Conservation (phyloP, 148 eudicot species). For the Heliosperma pusillum region DNA sequence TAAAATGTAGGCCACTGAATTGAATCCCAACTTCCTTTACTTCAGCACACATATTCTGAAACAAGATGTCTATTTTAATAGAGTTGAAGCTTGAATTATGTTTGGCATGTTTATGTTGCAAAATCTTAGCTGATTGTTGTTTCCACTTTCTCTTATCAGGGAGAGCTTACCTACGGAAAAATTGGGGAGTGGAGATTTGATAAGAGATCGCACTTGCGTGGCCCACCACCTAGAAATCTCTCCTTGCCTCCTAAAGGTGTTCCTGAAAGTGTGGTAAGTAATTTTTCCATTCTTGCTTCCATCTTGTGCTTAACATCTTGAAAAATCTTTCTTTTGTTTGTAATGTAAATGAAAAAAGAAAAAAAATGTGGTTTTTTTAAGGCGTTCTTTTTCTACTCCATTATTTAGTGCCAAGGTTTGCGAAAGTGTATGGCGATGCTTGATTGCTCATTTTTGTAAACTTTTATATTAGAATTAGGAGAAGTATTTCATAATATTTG, state of each 20-base stretch:
- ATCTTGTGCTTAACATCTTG: background rate
- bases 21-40: background rate
- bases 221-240: constrained; percentile 80
- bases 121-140: constrained; percentile 7
- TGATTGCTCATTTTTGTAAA: constrained; percentile 1
- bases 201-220: constrained; percentile 74
- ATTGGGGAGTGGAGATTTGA: constrained; percentile 97
- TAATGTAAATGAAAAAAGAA: too few species aligned
- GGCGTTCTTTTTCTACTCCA: background rate
- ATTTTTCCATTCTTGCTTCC: background rate
- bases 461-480: too few species aligned
- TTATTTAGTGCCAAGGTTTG: background rate
- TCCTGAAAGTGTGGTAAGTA: constrained; percentile 98
- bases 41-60: background rate
- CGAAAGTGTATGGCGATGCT: background rate
- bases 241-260: constrained; percentile 92
- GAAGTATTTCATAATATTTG: too few species aligned
- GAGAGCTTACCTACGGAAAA: constrained; percentile 88
- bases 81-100: background rate
- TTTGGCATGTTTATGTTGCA: background rate
- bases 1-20: constrained; percentile 7
- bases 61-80: background rate
- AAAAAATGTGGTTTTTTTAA: background rate
- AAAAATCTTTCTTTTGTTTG: too few species aligned
- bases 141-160: constrained; percentile 39